These are phyloP conservation scores for Mucuna pruriens DNA, from an alignment of 306 rosid species.

Conservation along the genomic window DNA sequence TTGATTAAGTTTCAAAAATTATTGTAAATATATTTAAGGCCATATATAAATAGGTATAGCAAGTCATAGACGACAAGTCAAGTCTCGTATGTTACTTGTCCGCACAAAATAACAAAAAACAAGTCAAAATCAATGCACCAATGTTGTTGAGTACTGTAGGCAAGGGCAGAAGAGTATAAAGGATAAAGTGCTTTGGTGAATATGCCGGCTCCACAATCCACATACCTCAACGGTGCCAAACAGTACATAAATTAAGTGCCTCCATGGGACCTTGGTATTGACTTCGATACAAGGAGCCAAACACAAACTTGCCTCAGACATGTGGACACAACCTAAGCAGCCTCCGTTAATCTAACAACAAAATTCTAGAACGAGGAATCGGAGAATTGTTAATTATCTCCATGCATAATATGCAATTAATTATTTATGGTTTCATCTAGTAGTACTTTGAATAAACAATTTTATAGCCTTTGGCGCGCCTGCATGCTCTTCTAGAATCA, in stretches of 20 bases:
- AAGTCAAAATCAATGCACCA: constrained; percentile 31
- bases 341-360: constrained; percentile 20
- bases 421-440: constrained; percentile 32
- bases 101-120: constrained; percentile 36
- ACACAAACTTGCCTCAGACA: constrained; percentile 39
- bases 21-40: background rate
- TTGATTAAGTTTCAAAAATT: constrained; percentile 34
- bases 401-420: background rate
- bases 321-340: constrained; percentile 37
- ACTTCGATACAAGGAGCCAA: constrained; percentile 25
- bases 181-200: background rate
- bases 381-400: background rate
- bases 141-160: background rate
- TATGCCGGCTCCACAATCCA: constrained; percentile 44
- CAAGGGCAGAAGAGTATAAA: constrained; percentile 3
- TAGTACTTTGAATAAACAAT: background rate
- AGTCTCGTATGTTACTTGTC: background rate
- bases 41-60: background rate
- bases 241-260: background rate
- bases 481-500: constrained; percentile 73
- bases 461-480: constrained; percentile 14
- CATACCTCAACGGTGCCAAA: constrained; percentile 21
- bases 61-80: constrained; percentile 37
- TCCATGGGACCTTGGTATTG: constrained; percentile 6
- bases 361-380: background rate